phyloP scores from a whole-genome alignment of 257 asterid genomes.

The Osmanthus fragrans region DNA sequence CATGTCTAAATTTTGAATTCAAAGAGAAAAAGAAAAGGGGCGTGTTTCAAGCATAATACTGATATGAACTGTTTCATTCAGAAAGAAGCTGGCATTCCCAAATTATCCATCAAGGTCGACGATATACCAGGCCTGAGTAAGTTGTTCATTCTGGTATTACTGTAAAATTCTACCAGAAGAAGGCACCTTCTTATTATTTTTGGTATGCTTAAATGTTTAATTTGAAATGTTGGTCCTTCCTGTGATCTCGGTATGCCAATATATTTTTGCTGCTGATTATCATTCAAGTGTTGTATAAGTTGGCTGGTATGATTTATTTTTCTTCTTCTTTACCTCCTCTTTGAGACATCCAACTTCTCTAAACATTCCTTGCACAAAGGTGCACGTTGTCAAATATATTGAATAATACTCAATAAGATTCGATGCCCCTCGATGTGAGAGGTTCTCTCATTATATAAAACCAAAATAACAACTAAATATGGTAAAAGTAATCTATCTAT shows the following conservation, averaged over 20 bases:
- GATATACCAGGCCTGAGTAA: conserved; percentile 95
- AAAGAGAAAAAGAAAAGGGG: not conserved
- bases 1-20: not conserved
- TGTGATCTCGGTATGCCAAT: not conserved
- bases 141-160: conserved; percentile 32
- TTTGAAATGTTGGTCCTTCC: not conserved
- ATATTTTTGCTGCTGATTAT: not conserved
- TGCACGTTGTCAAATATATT: not conserved
- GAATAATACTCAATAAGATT: too few species aligned
- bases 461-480: too few species aligned
- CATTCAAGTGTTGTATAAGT: not conserved
- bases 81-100: conserved; percentile 98
- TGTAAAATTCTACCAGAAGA: not conserved
- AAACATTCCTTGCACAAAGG: not conserved
- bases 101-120: conserved; percentile 71
- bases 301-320: not conserved
- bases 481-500: too few species aligned
- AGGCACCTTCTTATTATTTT: not conserved
- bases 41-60: conserved; percentile 1
- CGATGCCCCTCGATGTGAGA: too few species aligned
- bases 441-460: too few species aligned
- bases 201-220: not conserved
- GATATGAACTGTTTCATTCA: conserved; percentile 37
- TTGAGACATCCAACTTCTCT: conserved; percentile 6
- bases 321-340: conserved; percentile 7